These are phyloP conservation scores for Aspergillus aculeatinus DNA, from an alignment of 2,329 filamentous ascomycete species.

Conservation along the genomic window DNA sequence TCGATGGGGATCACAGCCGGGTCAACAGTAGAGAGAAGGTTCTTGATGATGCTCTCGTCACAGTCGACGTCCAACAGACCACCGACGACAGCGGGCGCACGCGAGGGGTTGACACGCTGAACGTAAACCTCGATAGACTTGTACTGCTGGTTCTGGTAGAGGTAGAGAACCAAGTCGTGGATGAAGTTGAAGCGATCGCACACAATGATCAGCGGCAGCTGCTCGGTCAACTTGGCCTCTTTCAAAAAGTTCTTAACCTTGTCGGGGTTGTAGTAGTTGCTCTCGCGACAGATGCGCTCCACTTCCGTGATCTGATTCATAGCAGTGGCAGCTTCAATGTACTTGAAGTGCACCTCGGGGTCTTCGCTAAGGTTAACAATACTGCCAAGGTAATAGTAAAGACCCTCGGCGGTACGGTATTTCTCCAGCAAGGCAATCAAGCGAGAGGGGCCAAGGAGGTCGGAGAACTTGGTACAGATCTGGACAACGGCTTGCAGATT, in stretches of 20 bases:
- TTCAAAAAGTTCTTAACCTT: constrained; percentile 99
- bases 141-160: constrained; percentile 99
- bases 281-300: constrained; percentile 94
- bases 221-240: constrained; percentile 87
- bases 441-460: constrained; percentile 80
- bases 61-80: constrained; percentile 95
- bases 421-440: constrained; percentile 95
- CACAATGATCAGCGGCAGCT: constrained; percentile 94
- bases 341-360: constrained; percentile 96
- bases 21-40: constrained; percentile 79
- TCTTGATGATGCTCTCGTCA: constrained; percentile 94
- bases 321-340: constrained; percentile 93
- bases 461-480: constrained; percentile 96
- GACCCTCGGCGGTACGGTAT: constrained; percentile 92
- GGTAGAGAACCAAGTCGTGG: constrained; percentile 90
- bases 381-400: constrained; percentile 97
- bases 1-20: constrained; percentile 86
- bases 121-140: constrained; percentile 98
- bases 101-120: constrained; percentile 87
- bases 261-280: constrained; percentile 83
- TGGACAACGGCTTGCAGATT: constrained; percentile 94
- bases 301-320: constrained; percentile 95
- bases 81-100: constrained; percentile 89
- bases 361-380: constrained; percentile 97
- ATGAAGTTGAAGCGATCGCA: constrained; percentile 99